Evolutionary conservation across 208 protist species (phyloP), one percentile per base, ranked within the genome.

Genomic region (Trypanosoma rangeli): DNA sequence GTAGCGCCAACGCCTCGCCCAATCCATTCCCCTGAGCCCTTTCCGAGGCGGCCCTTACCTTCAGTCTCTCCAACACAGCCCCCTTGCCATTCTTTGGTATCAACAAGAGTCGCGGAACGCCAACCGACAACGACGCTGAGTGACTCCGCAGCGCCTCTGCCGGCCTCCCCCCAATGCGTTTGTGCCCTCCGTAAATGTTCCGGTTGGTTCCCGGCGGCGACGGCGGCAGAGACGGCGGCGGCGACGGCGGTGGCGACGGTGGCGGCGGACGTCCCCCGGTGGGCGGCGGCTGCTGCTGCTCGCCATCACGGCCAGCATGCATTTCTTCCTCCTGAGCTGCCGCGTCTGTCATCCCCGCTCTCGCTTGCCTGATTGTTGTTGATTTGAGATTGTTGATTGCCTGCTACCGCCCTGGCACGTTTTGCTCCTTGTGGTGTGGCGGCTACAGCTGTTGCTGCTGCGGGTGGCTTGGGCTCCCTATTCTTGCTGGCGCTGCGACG

Each of bases 221-320:
- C 12, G 46, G 46, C 46, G 3, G 12, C 20, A 5, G 16, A 3
- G 3, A 16, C 13, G 46, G 28, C 18, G n/a, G n/a, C n/a, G n/a
- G n/a, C n/a, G n/a, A n/a, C n/a, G n/a, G n/a, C 5, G 22, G 1
- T 44, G 13, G 26, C 29, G n/a, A 53, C 52, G 31, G 22, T 64
- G 62, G 26, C 49, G 10, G 28, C 35, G 0, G 46, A 52, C 15
- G 46, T 52, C 44, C 42, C 2, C 35, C 50, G 3, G 15, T 39
- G 10, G 26, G 3, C 22, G 39, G 53, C 64, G n/a, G n/a, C n/a
- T 70, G 64, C 26, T 48, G 54, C 7, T 42, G 39, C 39, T 70
- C 64, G 54, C 64, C 64, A 35, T 70, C 64, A 18, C 62, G 46
- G 49, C 64, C 42, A 2, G 10, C 54, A 22, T 13, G 54, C 3